Evolutionary conservation across 225 moss, liverwort and hornwort genomes (phyloP), one percentile per base, ranked within the genome.

Genomic region (Thuidium tamariscinum): DNA sequence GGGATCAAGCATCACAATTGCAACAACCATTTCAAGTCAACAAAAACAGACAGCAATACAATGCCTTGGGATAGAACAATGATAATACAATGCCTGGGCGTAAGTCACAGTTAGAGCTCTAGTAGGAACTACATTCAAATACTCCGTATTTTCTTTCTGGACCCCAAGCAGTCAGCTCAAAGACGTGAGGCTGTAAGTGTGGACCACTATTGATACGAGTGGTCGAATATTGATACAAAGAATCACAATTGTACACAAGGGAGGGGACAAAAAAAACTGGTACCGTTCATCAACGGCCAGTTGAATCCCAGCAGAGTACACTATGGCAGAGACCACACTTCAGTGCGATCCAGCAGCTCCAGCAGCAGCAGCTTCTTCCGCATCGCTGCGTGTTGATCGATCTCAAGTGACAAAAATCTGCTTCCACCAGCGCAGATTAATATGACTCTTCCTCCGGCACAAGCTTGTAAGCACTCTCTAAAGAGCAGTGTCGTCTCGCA

Each of bases 211-310:
- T 81, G n/a, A 42, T 64, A 49, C 7, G 16, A 64, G 81, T 81
- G 52, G 41, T 46, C 54, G 46, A 77, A 61, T 88, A 78, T 70
- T 83, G 78, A 78, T 88, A 88, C 88, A 83, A 82, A 78, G 77
- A 83, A 60, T 83, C 60, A 61, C 83, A 87, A 61, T 78, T 88
- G 61, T 88, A 88, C 88, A 88, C 9, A 83, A 78, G 69, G 41
- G 62, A 44, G 78, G 83, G 70, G 70, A 70, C 51, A 5, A 51
- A 77, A 87, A 69, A 79, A 78, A 83, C 69, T 83, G 78, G 52
- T 19, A 32, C 30, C 51, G 41, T 54, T 73, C 7, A 64, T 64
- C 6, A 74, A 21, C 48, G 12, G 62, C 72, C 80, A 86, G 86
- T 86, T 60, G 75, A 77, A 76, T 37, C 82, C 82, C 87, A 41